phyloP scores from a whole-genome alignment of 108 stramenopile genomes.

The Discostella stelligeroides region DNA sequence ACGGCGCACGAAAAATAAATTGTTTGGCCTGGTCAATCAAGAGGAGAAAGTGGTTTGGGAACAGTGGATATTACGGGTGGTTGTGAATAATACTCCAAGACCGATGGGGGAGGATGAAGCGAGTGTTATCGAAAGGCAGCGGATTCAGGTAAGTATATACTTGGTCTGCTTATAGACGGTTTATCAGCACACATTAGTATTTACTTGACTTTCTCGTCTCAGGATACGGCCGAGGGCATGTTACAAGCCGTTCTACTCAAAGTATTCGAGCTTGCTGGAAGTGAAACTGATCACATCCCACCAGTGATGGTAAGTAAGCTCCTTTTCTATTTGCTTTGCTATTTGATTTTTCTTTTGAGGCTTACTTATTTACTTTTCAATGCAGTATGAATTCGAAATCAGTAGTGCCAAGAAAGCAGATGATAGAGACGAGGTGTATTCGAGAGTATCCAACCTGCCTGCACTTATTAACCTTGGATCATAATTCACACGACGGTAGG shows the following conservation, averaged over 20 bases:
- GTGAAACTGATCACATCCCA: constrained; percentile 74
- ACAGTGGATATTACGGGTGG: constrained; percentile 84
- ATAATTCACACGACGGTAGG: background rate
- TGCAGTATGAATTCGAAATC: constrained; percentile 84
- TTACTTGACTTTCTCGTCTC: background rate
- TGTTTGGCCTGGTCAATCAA: constrained; percentile 84
- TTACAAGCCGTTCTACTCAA: constrained; percentile 69
- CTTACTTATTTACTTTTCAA: constrained; percentile 34
- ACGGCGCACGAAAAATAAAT: constrained; percentile 71
- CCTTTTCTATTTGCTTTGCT: background rate
- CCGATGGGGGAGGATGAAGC: constrained; percentile 81
- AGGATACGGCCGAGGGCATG: constrained; percentile 89
- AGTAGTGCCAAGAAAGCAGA: constrained; percentile 73
- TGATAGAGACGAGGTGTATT: constrained; percentile 83
- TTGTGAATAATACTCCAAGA: constrained; percentile 88
- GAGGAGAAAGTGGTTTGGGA: constrained; percentile 86
- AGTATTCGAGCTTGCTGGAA: constrained; percentile 75
- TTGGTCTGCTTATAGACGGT: too few relatives aligned
- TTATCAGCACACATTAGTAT: too few relatives aligned
- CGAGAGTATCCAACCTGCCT: constrained; percentile 82
- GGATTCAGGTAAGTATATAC: constrained; percentile 76
- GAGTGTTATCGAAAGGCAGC: constrained; percentile 79
- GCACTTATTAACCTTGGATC: constrained; percentile 79
- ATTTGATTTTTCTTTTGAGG: background rate
- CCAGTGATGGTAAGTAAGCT: constrained; percentile 55